phyloP scores from a whole-genome alignment of 768 basidiomycete genomes.

The Serpula lacrymans region DNA sequence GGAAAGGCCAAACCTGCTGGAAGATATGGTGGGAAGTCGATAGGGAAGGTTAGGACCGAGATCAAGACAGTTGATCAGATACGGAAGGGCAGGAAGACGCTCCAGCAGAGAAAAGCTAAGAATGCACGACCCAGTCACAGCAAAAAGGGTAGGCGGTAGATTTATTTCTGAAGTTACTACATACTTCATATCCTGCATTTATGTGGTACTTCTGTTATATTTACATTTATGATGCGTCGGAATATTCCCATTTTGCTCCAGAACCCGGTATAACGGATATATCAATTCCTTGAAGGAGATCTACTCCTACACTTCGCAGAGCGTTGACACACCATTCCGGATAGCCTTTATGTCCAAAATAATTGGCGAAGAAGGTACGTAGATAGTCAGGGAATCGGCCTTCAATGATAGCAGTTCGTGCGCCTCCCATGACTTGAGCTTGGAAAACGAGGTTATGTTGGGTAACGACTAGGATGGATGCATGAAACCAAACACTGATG shows the following conservation, averaged over 20 bases:
- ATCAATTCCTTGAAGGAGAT: constrained; percentile 59
- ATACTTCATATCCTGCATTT: constrained; percentile 6
- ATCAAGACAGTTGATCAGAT: constrained; percentile 88
- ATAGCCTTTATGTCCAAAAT: constrained; percentile 76
- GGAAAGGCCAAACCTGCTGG: constrained; percentile 22
- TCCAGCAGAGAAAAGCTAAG: constrained; percentile 68
- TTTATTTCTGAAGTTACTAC: not conserved
- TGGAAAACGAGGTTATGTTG: constrained; percentile 85
- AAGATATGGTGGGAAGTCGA: constrained; percentile 56
- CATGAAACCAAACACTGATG: constrained; percentile 11
- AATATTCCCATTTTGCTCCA: constrained; percentile 82
- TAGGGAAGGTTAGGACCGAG: constrained; percentile 71
- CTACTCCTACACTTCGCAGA: constrained; percentile 76
- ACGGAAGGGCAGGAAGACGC: constrained; percentile 63
- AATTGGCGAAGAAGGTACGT: constrained; percentile 67
- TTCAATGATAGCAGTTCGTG: constrained; percentile 74
- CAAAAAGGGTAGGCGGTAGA: constrained; percentile 25
- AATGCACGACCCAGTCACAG: constrained; percentile 67
- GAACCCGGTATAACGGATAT: constrained; percentile 53
- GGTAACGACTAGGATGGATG: constrained; percentile 56
- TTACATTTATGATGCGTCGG: constrained; percentile 31
- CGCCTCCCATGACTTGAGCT: constrained; percentile 83
- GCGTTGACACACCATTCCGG: constrained; percentile 90
- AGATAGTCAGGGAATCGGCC: constrained; percentile 80
- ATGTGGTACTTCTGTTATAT: constrained; percentile 1